Conservation (phyloP, 331 rosid species). For the Malus hybrid region DNA sequence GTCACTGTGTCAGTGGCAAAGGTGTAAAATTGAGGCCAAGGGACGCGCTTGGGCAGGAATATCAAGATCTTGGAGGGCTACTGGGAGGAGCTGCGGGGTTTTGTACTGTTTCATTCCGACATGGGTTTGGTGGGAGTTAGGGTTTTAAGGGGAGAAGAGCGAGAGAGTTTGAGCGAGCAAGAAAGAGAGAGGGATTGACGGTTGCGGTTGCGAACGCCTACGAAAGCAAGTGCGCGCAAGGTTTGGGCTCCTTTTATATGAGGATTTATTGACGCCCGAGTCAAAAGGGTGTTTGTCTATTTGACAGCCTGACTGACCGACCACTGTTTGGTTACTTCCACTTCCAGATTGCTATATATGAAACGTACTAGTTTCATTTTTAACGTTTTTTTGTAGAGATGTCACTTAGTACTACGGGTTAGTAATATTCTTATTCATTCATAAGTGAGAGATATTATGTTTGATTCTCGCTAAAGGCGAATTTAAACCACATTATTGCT, state of each 20-base stretch:
- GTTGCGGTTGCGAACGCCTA: conserved; percentile 21
- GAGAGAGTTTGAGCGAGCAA: too few species aligned
- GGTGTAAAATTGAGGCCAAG: neutral
- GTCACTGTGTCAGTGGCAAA: neutral
- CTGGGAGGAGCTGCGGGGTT: neutral
- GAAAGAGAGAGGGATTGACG: neutral
- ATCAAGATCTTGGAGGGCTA: neutral
- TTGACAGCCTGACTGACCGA: neutral
- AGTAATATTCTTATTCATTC: fast-evolving
- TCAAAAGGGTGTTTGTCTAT: neutral
- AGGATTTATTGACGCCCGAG: neutral
- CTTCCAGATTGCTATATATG: too few species aligned
- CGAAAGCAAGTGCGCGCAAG: neutral
- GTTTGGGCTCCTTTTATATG: neutral
- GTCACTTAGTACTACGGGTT: too few species aligned
- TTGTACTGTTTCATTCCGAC: neutral
- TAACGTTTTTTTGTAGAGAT: fast-evolving
- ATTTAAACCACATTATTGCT: too few species aligned
- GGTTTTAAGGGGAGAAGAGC: conserved; percentile 20
- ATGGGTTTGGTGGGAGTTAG: conserved; percentile 20
- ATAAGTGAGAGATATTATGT: too few species aligned
- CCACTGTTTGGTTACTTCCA: too few species aligned
- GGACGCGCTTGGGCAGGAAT: neutral
- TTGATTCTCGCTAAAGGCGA: too few species aligned
- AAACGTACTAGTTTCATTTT: too few species aligned